Evolutionary conservation across 2,329 filamentous ascomycete genomes (phyloP).

Genomic region (Colletotrichum salicis): DNA sequence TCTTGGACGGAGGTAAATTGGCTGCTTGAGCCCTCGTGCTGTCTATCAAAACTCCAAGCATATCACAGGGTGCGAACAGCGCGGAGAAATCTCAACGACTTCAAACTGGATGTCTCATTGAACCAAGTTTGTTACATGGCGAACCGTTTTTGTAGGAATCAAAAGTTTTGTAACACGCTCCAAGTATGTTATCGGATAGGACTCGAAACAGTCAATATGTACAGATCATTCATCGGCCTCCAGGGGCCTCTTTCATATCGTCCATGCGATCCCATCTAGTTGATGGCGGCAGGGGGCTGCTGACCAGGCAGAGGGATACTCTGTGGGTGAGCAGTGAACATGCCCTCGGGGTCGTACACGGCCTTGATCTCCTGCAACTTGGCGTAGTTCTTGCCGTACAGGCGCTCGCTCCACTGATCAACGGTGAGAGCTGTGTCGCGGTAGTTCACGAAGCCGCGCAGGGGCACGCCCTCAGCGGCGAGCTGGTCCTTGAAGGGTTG

Average conservation of each 20-base stretch:
- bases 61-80: not conserved
- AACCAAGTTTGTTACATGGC: not conserved
- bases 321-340: constrained; percentile 35
- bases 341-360: constrained; percentile 33
- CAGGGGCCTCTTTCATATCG: too few species aligned
- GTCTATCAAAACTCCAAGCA: not conserved
- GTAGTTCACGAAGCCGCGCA: constrained; percentile 37
- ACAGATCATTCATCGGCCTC: not conserved
- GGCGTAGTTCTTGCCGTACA: constrained; percentile 34
- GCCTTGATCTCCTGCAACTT: constrained; percentile 33
- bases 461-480: constrained; percentile 17
- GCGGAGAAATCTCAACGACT: not conserved
- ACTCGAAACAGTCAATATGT: not conserved
- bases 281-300: constrained; percentile 23
- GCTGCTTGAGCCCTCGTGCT: not conserved
- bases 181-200: not conserved
- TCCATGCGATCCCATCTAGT: not conserved
- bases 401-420: constrained; percentile 33
- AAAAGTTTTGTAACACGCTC: not conserved
- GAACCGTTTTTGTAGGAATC: not conserved
- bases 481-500: constrained; percentile 35
- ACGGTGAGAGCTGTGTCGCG: constrained; percentile 30
- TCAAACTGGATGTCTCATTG: not conserved
- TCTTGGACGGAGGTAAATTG: constrained; percentile 41
- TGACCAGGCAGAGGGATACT: constrained; percentile 32